These are phyloP conservation scores for Prototheca wickerhamii DNA, from an alignment of 163 green algal species.

Conservation along the genomic window DNA sequence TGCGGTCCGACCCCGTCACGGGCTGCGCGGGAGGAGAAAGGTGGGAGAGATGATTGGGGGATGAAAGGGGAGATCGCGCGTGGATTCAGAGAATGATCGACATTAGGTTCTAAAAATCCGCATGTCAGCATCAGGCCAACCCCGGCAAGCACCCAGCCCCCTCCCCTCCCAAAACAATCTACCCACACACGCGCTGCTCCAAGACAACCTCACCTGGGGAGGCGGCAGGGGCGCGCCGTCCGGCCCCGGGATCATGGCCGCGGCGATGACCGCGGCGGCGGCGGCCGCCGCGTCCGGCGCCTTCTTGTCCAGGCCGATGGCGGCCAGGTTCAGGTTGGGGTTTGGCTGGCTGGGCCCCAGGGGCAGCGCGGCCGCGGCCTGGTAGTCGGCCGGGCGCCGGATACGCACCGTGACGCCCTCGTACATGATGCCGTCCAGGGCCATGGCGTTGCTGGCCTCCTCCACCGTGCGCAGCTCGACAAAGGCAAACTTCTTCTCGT, in stretches of 20 bases:
- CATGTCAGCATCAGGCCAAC: no score
- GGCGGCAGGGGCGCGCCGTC: neutral
- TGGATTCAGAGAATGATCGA: no score
- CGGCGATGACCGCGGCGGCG: neutral
- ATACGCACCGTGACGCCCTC: slow-evolving; percentile 86
- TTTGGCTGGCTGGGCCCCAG: slow-evolving; percentile 79
- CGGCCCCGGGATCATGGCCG: neutral
- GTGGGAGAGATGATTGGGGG: neutral
- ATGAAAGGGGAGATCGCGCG: neutral
- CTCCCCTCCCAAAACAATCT: no score
- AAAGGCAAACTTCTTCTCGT: slow-evolving; percentile 98
- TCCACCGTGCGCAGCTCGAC: slow-evolving; percentile 95
- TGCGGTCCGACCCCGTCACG: slow-evolving; percentile 45
- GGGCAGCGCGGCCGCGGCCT: slow-evolving; percentile 59
- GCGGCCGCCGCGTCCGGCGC: neutral
- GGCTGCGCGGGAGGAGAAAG: neutral
- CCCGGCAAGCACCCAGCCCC: no score
- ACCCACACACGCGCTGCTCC: no score
- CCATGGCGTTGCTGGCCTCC: slow-evolving; percentile 93
- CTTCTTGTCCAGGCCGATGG: slow-evolving; percentile 66
- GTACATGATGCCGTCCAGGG: slow-evolving; percentile 95
- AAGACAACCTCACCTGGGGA: no score
- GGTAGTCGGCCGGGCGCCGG: slow-evolving; percentile 94
- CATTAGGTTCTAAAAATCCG: no score
- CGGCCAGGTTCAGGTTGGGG: slow-evolving; percentile 83